Conservation (phyloP, 768 basidiomycete genomes). For the Kwoniella botswanensis region DNA sequence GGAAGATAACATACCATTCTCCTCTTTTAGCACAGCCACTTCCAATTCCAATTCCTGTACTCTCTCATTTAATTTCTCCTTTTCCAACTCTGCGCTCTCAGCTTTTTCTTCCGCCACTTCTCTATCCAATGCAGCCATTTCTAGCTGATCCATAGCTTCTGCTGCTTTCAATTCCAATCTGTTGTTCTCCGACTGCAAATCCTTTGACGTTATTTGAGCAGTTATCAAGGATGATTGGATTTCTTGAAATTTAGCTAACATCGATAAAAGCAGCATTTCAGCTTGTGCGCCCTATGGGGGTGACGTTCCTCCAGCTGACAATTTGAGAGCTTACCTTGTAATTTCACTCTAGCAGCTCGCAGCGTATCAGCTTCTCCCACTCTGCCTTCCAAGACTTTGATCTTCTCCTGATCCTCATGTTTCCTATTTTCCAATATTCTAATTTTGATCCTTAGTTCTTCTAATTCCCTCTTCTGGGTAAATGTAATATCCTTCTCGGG, state of each 20-base stretch:
- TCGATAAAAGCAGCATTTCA: constrained; percentile 13
- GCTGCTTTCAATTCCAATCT: constrained; percentile 72
- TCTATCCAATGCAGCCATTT: constrained; percentile 93
- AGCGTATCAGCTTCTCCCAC: constrained; percentile 83
- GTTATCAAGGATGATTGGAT: constrained; percentile 79
- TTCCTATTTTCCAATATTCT: constrained; percentile 85
- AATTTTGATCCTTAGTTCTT: constrained; percentile 81
- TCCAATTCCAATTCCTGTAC: constrained; percentile 82
- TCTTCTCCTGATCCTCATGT: constrained; percentile 79
- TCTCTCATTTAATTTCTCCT: constrained; percentile 78
- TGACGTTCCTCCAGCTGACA: too few relatives aligned
- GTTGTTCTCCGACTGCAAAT: constrained; percentile 72
- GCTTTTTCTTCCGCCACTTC: constrained; percentile 94
- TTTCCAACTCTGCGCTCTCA: constrained; percentile 75
- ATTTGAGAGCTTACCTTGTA: constrained; percentile 62
- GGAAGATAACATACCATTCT: constrained; percentile 61
- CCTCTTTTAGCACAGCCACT: constrained; percentile 70
- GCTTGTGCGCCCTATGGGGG: neutral
- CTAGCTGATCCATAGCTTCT: constrained; percentile 86
- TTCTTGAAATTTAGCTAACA: constrained; percentile 73
- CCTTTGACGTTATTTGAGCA: constrained; percentile 75
- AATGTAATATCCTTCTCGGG: constrained; percentile 33
- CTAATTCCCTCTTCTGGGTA: constrained; percentile 52
- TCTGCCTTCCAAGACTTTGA: constrained; percentile 83
- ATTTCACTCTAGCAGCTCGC: constrained; percentile 81